Evolutionary conservation across 2,329 filamentous ascomycete species (phyloP).

Genomic region (Colletotrichum abscissum): DNA sequence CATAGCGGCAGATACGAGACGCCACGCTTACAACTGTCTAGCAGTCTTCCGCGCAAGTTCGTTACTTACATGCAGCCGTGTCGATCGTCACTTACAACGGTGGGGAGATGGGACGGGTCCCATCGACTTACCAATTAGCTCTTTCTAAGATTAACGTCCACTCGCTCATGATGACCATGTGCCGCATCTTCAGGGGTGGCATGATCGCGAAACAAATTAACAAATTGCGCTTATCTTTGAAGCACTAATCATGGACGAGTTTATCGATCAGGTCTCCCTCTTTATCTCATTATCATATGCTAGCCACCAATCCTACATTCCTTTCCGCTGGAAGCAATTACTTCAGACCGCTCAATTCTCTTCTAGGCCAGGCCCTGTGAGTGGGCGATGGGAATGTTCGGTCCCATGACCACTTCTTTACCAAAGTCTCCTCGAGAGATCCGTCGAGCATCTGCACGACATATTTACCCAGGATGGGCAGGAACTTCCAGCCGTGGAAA

Average conservation of each 20-base stretch:
- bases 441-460: slow-evolving; percentile 53
- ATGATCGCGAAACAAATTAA: too few species aligned
- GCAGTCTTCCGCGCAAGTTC: not conserved
- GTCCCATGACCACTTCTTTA: slow-evolving; percentile 48
- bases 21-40: not conserved
- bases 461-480: slow-evolving; percentile 64
- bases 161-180: too few species aligned
- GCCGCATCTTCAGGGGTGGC: too few species aligned
- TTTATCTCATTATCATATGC: too few species aligned
- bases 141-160: not conserved
- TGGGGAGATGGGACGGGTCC: not conserved
- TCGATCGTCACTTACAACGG: not conserved
- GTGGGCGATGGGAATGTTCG: slow-evolving; percentile 8
- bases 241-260: not conserved
- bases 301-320: not conserved
- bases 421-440: slow-evolving; percentile 45
- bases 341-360: not conserved
- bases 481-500: slow-evolving; percentile 63
- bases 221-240: too few species aligned
- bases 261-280: not conserved
- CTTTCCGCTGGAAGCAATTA: not conserved
- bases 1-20: not conserved
- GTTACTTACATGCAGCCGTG: not conserved
- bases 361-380: slow-evolving; percentile 7
- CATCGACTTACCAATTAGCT: not conserved